phyloP scores from a whole-genome alignment of 2,329 filamentous ascomycete species.

The Cordyceps javanica region DNA sequence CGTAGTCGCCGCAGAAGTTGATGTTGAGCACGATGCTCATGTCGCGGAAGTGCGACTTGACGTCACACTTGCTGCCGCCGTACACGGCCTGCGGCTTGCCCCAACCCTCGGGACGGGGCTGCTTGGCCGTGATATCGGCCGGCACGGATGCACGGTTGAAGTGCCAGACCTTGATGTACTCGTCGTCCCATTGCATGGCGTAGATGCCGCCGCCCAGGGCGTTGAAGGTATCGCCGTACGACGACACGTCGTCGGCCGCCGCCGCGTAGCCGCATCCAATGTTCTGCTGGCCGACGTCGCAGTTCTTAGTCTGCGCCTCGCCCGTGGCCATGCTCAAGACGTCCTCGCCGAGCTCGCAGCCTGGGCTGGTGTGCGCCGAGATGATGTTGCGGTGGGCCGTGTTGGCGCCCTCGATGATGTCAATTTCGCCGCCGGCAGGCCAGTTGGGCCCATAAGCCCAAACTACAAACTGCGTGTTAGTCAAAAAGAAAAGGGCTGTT shows the following conservation, averaged over 20 bases:
- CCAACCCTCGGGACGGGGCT: constrained; percentile 61
- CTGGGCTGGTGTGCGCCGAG: constrained; percentile 51
- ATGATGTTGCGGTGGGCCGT: constrained; percentile 52
- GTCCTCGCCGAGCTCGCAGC: constrained; percentile 23
- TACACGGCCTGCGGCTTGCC: constrained; percentile 64
- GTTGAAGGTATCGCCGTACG: constrained; percentile 63
- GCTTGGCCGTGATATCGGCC: constrained; percentile 51
- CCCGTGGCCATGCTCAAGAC: constrained; percentile 8
- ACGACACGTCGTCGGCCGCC: constrained; percentile 33
- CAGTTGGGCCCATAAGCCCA: constrained; percentile 52
- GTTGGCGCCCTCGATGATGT: constrained; percentile 67
- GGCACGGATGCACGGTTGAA: constrained; percentile 64
- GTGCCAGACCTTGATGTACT: constrained; percentile 69
- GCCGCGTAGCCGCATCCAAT: constrained; percentile 41
- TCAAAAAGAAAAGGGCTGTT: too few relatives aligned
- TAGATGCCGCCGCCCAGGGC: constrained; percentile 60
- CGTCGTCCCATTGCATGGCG: constrained; percentile 62
- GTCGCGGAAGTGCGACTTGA: constrained; percentile 57
- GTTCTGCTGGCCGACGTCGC: constrained; percentile 30
- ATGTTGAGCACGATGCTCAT: constrained; percentile 71
- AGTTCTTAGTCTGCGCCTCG: constrained; percentile 23
- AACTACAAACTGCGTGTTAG: constrained; percentile 26
- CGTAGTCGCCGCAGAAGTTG: constrained; percentile 67
- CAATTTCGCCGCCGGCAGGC: constrained; percentile 59
- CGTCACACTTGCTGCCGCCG: constrained; percentile 57